Conservation (phyloP, 169 alveolate genomes). For the Cryptosporidium xiaoi region DNA sequence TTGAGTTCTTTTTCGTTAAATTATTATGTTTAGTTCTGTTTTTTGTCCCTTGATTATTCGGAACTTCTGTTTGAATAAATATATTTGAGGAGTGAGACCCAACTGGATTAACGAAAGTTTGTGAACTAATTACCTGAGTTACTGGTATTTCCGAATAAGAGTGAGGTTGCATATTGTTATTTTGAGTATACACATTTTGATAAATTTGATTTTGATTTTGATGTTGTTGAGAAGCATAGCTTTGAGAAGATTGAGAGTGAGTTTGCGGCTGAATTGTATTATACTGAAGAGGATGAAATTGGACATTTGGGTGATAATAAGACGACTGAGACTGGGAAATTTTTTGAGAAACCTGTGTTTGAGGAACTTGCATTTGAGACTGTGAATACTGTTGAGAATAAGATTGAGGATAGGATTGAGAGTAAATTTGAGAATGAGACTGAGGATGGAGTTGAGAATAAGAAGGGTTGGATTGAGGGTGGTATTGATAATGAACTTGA, state of each 20-base stretch:
- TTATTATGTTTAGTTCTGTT: no score
- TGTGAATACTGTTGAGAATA: conserved; percentile 32
- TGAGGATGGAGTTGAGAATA: background rate
- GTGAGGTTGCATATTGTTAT: no score
- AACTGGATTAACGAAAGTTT: no score
- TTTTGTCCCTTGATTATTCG: no score
- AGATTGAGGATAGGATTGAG: conserved; percentile 8
- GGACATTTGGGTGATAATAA: background rate
- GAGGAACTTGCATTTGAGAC: background rate
- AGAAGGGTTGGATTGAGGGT: background rate
- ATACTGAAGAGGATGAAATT: background rate
- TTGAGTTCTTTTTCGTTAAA: background rate
- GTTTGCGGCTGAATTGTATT: background rate
- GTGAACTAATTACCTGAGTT: no score
- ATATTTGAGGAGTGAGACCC: no score
- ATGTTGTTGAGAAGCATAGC: no score
- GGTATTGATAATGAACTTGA: background rate
- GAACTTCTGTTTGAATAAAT: no score
- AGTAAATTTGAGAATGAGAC: background rate
- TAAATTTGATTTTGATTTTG: no score
- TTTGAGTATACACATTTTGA: no score
- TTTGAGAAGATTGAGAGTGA: background rate
- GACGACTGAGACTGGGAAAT: conserved; percentile 1
- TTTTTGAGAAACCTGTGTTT: conserved; percentile 2
- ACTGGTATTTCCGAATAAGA: no score